A percentile compares a stretch with the other conserved stretches of the same genome.
phyloP scores from a whole-genome alignment of 2,329 filamentous ascomycete genomes.

The Pseudogymnoascus sp. region DNA sequence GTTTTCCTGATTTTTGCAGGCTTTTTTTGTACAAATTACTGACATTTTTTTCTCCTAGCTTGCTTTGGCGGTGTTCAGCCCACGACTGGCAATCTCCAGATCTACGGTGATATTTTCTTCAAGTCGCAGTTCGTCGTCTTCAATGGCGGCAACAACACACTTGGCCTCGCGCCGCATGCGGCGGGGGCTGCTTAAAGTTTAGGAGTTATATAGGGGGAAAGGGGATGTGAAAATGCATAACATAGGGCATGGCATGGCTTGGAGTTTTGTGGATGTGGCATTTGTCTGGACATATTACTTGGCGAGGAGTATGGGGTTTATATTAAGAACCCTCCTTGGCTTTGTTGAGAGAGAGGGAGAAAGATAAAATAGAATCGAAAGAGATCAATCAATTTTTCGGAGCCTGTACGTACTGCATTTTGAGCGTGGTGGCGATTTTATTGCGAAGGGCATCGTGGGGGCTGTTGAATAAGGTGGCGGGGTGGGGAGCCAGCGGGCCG shows the following conservation, averaged over 20 bases:
- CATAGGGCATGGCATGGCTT: not conserved
- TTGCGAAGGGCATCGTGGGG: not conserved
- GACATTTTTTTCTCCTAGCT: constrained; percentile 26
- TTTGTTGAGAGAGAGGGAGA: not conserved
- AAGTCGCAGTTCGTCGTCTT: constrained; percentile 53
- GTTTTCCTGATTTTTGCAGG: constrained; percentile 23
- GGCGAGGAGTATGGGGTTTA: not conserved
- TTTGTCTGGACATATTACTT: constrained; percentile 2
- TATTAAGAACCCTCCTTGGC: not conserved
- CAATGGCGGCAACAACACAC: constrained; percentile 45
- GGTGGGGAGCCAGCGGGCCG: not conserved
- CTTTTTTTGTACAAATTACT: constrained; percentile 9
- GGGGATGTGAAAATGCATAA: not conserved
- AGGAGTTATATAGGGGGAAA: not conserved
- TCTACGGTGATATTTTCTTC: constrained; percentile 56
- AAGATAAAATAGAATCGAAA: not conserved
- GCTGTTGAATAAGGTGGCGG: not conserved
- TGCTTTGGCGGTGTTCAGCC: constrained; percentile 64
- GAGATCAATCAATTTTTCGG: not conserved
- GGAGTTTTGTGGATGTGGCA: not conserved
- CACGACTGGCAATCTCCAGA: constrained; percentile 46
- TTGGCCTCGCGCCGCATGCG: constrained; percentile 39
- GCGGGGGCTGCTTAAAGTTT: no score
- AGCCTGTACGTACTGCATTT: not conserved
- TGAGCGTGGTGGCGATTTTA: not conserved